Conservation (phyloP, 768 basidiomycete species). For the Suillus clintonianus region DNA sequence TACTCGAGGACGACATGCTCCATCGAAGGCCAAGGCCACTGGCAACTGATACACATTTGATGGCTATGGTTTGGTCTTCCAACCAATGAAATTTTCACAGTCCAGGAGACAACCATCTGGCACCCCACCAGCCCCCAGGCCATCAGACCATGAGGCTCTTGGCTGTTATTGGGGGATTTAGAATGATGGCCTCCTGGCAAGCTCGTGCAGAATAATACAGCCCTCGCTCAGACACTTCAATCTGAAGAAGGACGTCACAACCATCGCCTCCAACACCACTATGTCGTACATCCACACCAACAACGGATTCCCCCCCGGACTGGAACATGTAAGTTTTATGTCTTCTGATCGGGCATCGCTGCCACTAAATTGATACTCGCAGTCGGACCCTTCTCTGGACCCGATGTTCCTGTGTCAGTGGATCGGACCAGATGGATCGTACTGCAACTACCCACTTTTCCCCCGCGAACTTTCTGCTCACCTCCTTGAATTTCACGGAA, state of each 20-base stretch:
- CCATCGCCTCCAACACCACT: neutral
- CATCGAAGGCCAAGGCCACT: neutral
- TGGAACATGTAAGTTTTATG: neutral
- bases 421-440: neutral
- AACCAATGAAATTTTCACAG: neutral
- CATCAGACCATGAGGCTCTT: neutral
- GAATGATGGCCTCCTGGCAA: neutral
- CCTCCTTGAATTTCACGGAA: constrained; percentile 19
- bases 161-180: neutral
- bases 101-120: neutral
- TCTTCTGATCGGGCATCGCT: neutral
- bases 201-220: neutral
- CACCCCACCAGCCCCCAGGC: neutral
- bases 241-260: neutral
- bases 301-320: neutral
- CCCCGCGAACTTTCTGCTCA: constrained; percentile 19
- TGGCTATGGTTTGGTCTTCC: neutral
- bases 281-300: neutral
- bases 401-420: neutral
- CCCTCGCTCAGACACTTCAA: neutral
- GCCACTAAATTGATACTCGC: neutral
- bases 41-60: neutral
- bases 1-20: neutral
- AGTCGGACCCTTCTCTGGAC: no score
- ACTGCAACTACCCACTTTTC: neutral